Evolutionary conservation across 1,284 basidiomycete species (phyloP).

Genomic region (Pisolithus thermaeus): DNA sequence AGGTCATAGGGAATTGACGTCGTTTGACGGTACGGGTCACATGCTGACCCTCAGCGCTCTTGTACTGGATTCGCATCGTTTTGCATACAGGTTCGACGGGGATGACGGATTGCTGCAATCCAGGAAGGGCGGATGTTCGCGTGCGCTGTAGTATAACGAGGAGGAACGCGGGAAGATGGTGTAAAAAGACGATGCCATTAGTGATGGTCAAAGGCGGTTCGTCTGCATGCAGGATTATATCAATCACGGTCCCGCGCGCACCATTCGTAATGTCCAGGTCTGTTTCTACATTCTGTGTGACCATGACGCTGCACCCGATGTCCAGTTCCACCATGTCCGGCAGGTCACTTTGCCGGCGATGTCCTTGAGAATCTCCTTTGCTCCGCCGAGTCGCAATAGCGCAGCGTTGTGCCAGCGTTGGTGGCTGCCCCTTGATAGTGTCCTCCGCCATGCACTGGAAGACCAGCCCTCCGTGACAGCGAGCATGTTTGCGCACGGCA

Average conservation of each 20-base stretch:
- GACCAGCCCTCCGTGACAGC: too few relatives aligned
- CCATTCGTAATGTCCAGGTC: slow-evolving; percentile 39
- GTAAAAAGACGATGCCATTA: slow-evolving; percentile 8
- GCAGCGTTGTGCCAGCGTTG: too few relatives aligned
- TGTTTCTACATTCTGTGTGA: slow-evolving; percentile 18
- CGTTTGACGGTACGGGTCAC: slow-evolving; percentile 1
- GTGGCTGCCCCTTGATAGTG: too few relatives aligned
- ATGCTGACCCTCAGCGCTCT: background rate
- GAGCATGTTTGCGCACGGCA: too few relatives aligned
- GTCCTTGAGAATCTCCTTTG: too few relatives aligned
- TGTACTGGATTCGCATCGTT: slow-evolving; percentile 9
- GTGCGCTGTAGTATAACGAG: slow-evolving; percentile 20
- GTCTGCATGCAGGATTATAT: slow-evolving; percentile 28
- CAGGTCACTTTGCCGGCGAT: too few relatives aligned
- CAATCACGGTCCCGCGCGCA: slow-evolving; percentile 28
- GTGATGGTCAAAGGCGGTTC: slow-evolving; percentile 5
- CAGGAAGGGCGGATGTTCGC: slow-evolving; percentile 11
- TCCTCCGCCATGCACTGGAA: too few relatives aligned
- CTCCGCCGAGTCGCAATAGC: too few relatives aligned
- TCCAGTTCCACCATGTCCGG: too few relatives aligned
- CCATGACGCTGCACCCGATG: too few relatives aligned
- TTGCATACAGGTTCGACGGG: slow-evolving; percentile 20
- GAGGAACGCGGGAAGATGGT: slow-evolving; percentile 28
- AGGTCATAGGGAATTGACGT: slow-evolving; percentile 24
- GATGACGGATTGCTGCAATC: slow-evolving; percentile 25